A percentile compares a stretch with the other conserved stretches of the same genome.
phyloP scores from a whole-genome alignment of 2,329 filamentous ascomycete species.

The Ilyonectria sp. region DNA sequence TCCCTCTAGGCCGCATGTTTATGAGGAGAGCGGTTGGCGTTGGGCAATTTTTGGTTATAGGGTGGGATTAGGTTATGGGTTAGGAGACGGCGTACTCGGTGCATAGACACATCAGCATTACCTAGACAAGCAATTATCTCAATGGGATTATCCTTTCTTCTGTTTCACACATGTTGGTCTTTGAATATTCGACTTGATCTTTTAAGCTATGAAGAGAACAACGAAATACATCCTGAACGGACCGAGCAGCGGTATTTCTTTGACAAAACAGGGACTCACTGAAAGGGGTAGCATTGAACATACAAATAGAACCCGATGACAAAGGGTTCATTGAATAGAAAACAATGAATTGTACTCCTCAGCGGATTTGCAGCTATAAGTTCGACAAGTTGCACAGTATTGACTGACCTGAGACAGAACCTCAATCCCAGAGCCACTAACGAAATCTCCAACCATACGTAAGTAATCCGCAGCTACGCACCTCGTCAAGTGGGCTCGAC shows the following conservation, averaged over 20 bases:
- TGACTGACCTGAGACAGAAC: slow-evolving; percentile 18
- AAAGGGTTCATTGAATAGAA: neutral
- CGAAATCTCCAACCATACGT: neutral
- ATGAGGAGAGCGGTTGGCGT: slow-evolving; percentile 14
- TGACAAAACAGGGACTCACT: neutral
- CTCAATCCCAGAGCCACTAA: neutral
- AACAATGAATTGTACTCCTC: neutral
- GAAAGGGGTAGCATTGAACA: neutral
- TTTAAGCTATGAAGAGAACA: neutral
- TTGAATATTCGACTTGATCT: neutral
- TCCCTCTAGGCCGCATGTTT: slow-evolving; percentile 41
- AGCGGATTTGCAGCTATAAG: neutral
- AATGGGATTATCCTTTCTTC: neutral
- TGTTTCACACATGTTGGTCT: neutral
- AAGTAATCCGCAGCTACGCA: neutral
- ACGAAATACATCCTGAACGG: too few species aligned
- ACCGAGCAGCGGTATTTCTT: too few species aligned
- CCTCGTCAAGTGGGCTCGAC: too few species aligned
- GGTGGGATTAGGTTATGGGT: slow-evolving; percentile 14
- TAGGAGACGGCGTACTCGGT: slow-evolving; percentile 12
- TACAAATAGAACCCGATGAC: neutral
- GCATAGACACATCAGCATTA: slow-evolving; percentile 1
- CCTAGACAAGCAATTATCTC: slow-evolving; percentile 4
- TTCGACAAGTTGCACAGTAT: neutral
- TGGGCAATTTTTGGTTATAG: slow-evolving; percentile 13